These are phyloP conservation scores for Entophlyctis luteolus DNA, from an alignment of 192 early-diverging fungal species.

Conservation along the genomic window DNA sequence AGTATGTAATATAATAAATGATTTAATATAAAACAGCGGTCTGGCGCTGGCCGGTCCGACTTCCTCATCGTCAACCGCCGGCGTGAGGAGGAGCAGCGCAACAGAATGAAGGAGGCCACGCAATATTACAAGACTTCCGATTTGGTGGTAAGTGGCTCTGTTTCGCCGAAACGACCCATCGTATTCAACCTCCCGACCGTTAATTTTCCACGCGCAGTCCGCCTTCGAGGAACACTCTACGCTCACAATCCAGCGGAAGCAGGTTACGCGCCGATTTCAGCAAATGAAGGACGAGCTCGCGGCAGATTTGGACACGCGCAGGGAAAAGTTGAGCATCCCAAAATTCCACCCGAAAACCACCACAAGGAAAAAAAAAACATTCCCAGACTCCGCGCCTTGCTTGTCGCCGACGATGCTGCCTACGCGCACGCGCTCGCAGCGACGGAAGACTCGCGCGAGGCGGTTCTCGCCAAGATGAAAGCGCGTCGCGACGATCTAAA, in stretches of 20 bases:
- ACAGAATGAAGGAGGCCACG: slow-evolving; percentile 27
- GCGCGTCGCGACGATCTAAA: slow-evolving; percentile 39
- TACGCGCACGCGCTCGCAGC: slow-evolving; percentile 29
- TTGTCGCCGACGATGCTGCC: slow-evolving; percentile 33
- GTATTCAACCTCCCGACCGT: not conserved
- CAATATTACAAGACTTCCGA: slow-evolving; percentile 39
- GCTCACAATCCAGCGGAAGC: slow-evolving; percentile 37
- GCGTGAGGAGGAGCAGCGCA: slow-evolving; percentile 37
- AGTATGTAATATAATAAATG: too few species aligned
- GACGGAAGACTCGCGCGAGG: slow-evolving; percentile 38
- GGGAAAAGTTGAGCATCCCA: slow-evolving; percentile 28
- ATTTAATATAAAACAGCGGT: too few species aligned
- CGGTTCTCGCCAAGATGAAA: slow-evolving; percentile 41
- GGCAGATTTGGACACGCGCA: slow-evolving; percentile 26
- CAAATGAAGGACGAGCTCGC: slow-evolving; percentile 27
- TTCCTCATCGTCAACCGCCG: slow-evolving; percentile 44
- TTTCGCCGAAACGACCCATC: not conserved
- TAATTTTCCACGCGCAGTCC: slow-evolving; percentile 15
- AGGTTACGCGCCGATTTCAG: slow-evolving; percentile 27
- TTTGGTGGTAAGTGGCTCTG: slow-evolving; percentile 6
- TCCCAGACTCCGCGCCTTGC: slow-evolving; percentile 30
- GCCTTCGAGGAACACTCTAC: slow-evolving; percentile 42
- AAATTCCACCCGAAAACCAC: not conserved
- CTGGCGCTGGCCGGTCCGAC: slow-evolving; percentile 23
- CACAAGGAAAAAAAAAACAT: not conserved